Base-by-base conservation (phyloP, 805 yeast species). In the Yarrowia keelungensis region DNA sequence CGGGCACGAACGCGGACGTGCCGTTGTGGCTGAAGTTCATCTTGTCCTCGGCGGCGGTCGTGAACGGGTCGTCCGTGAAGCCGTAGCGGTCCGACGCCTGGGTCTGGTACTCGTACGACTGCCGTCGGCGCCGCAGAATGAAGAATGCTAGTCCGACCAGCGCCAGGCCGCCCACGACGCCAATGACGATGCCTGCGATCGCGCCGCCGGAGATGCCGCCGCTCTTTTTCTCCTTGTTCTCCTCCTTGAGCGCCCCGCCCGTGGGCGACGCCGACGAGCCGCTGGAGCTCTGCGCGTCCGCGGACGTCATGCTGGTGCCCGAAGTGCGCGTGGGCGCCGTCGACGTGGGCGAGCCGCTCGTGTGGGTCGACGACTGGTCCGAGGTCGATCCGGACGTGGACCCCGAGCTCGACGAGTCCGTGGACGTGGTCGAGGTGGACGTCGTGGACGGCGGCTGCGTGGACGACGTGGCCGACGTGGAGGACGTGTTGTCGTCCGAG, bases 181-280 rank as follows among this genome's bases (percentile, higher is more conserved):
- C 89, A 47, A 85, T 79, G n/a, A 85, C 89, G 36, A 86, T 83
- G 56, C 89, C 89, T 10, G 87, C 89, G 68, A 86, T 85, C 22
- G 87, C 87, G 16, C 89, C 89, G 35, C 78, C 77, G 15, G 75
- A 70, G 19, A 79, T 54, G 39, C 76, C 75, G 43, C 72, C 69
- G 2, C 49, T 26, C 22, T 69, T 35, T 12, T 67, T 42, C 74
- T 77, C 56, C 70, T 72, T 58, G 66, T 69, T 14, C 72, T 35
- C 74, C 69, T 46, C 76, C 72, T 69, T 76, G 2, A 76, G 72
- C 50, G 76, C 41, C 1, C 78, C 67, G 35, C 74, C 49, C 10
- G 76, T 42, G 9, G 77, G 43, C 10, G 45, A 14, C 8, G 67
- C 42, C 50, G 39, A 38, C 39, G 39, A 38, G 32, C 32, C 32